These are phyloP conservation scores for Suhomyces canberraensis DNA, from an alignment of 805 yeast genomes.

Conservation along the genomic window DNA sequence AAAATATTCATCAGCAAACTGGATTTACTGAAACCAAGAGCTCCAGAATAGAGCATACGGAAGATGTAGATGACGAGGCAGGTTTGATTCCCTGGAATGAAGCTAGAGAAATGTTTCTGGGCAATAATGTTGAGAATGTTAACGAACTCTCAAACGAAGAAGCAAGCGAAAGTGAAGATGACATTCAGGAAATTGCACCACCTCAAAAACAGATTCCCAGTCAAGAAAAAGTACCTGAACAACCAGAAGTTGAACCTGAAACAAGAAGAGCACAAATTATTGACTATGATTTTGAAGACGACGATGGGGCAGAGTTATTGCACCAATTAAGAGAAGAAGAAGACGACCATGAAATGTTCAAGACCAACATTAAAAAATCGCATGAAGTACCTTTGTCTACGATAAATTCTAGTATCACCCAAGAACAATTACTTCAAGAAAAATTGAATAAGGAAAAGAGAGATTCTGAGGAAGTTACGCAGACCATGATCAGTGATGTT, in stretches of 20 bases:
- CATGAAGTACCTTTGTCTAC: constrained; percentile 17
- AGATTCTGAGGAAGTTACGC: constrained; percentile 89
- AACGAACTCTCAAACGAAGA: constrained; percentile 5
- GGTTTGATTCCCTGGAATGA: constrained; percentile 48
- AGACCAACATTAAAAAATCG: constrained; percentile 24
- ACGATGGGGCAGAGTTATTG: constrained; percentile 68
- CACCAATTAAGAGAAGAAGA: constrained; percentile 68
- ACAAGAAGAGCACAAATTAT: constrained; percentile 22
- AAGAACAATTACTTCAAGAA: constrained; percentile 52
- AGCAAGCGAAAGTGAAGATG: constrained; percentile 6
- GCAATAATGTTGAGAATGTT: constrained; percentile 10
- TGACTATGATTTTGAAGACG: constrained; percentile 70
- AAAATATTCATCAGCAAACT: neutral
- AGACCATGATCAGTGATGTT: constrained; percentile 82
- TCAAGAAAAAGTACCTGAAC: neutral
- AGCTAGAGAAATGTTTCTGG: constrained; percentile 29
- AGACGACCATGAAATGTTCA: constrained; percentile 65
- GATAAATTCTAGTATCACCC: constrained; percentile 35
- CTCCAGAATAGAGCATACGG: neutral
- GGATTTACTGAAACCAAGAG: neutral
- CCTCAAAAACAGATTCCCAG: constrained; percentile 1
- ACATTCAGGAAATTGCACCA: constrained; percentile 7
- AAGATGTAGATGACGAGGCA: constrained; percentile 4
- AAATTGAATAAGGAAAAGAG: constrained; percentile 66
- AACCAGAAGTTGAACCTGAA: neutral